Evolutionary conservation across 1,284 basidiomycete species (phyloP), one percentile per base, ranked within the genome.

Genomic region (Ceratobasidium sp.): DNA sequence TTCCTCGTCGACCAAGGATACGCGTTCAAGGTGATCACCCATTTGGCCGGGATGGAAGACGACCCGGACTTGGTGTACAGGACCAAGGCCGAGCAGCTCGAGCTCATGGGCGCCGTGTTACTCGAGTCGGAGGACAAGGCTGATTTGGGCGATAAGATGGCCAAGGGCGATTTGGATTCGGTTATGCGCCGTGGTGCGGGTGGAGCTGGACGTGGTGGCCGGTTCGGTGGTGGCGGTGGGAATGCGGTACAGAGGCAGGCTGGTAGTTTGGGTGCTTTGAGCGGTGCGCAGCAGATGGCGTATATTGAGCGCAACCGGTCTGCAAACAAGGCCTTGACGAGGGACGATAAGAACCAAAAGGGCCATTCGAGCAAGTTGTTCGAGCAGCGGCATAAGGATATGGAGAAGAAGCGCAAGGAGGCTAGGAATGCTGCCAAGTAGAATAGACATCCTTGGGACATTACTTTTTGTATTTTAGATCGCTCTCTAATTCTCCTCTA

Each of bases 1-100:
- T 99, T 99, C 86, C 87, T 99, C 80, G 98, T 99, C 81, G 98
- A 99, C 84, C 94, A 98, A 85, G 97, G 97, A 0, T 99, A 99
- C 85, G 94, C 97, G 1, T 99, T 99, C 90, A 98, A 99, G 84
- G 97, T 99, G 75, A 99, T 99, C 84, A 99, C 98, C 8, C 95
- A 98, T 81, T 90, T 99, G 28, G 95, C 98, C 79, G 98, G 98
- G 1, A 88, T 98, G 64, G 92, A 98, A 78, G 87, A 90, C 63
- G 88, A 98, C 82, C 91, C 94, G 0, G 94, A 95, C 80, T 88
- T 99, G 76, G 97, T 99, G 68, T 99, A 98, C 87, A 91, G 90
- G 81, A 95, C 93, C 54, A 90, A 91, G 82, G 91, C 94, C 79
- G 94, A 98, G 82, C 98, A 99, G 86, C 97, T 99, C 79, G 96